These are phyloP conservation scores for Ampelomyces quisqualis DNA, from an alignment of 2,329 filamentous ascomycete species.

Conservation along the genomic window DNA sequence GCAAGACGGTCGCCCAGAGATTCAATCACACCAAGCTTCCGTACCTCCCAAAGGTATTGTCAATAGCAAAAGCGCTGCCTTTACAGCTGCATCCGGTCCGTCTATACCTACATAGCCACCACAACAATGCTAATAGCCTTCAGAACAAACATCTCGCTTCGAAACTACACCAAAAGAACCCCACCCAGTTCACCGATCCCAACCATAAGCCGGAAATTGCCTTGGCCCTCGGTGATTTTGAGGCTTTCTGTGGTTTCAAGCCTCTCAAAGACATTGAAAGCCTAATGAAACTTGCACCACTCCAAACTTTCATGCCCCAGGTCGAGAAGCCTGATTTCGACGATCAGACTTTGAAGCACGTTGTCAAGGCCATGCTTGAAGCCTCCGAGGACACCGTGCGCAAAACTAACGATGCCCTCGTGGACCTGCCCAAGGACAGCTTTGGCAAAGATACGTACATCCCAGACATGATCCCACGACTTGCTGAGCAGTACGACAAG, in stretches of 20 bases:
- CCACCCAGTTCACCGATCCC: slow-evolving; percentile 65
- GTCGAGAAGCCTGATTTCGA: slow-evolving; percentile 51
- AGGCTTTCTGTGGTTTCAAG: slow-evolving; percentile 76
- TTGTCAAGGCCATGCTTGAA: slow-evolving; percentile 58
- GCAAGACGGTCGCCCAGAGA: slow-evolving; percentile 60
- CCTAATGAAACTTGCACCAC: slow-evolving; percentile 58
- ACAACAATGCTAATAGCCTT: slow-evolving; percentile 6
- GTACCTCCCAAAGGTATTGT: slow-evolving; percentile 74
- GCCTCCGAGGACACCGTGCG: slow-evolving; percentile 56
- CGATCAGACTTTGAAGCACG: slow-evolving; percentile 58
- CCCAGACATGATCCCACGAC: slow-evolving; percentile 62
- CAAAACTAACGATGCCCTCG: slow-evolving; percentile 55
- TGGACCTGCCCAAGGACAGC: slow-evolving; percentile 49
- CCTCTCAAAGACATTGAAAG: slow-evolving; percentile 60
- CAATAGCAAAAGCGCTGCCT: slow-evolving; percentile 72
- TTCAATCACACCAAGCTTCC: slow-evolving; percentile 66
- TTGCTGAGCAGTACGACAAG: slow-evolving; percentile 64
- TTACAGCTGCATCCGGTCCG: slow-evolving; percentile 68
- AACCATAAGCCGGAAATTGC: slow-evolving; percentile 84
- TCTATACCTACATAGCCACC: neutral
- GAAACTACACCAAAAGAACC: slow-evolving; percentile 64
- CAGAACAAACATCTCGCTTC: slow-evolving; percentile 64
- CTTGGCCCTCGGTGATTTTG: slow-evolving; percentile 68
- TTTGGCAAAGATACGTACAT: slow-evolving; percentile 61
- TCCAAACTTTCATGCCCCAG: slow-evolving; percentile 56